These are phyloP conservation scores for Colletotrichum lindemuthianum DNA, from an alignment of 2,329 filamentous ascomycete genomes.

Conservation along the genomic window DNA sequence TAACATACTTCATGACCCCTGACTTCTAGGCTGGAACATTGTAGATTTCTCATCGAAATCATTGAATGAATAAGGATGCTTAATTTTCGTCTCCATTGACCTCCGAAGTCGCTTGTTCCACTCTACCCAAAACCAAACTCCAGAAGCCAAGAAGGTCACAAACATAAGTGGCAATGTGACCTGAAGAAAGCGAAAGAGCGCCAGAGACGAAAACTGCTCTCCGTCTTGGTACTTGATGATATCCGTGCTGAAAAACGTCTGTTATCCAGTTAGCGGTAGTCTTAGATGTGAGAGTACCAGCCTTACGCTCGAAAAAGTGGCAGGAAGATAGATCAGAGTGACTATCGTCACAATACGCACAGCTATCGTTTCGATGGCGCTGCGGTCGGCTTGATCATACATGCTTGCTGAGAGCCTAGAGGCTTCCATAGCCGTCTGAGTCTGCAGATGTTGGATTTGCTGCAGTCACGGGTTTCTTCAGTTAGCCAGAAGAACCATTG, in stretches of 20 bases:
- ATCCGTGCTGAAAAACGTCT: constrained; percentile 30
- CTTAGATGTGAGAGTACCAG: neutral
- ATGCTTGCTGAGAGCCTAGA: constrained; percentile 37
- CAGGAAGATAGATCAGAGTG: constrained; percentile 39
- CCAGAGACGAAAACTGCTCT: constrained; percentile 2
- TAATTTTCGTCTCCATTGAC: neutral
- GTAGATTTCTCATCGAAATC: too few relatives aligned
- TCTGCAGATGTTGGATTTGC: constrained; percentile 47
- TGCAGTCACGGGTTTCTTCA: too few relatives aligned
- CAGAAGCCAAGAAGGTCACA: constrained; percentile 10
- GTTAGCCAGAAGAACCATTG: too few relatives aligned
- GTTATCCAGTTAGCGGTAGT: neutral
- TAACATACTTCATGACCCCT: too few relatives aligned
- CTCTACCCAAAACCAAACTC: constrained; percentile 16
- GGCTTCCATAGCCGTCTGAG: constrained; percentile 39
- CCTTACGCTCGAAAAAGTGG: constrained; percentile 36
- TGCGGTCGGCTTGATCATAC: constrained; percentile 42
- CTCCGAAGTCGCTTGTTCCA: neutral
- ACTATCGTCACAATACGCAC: constrained; percentile 43
- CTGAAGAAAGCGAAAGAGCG: constrained; percentile 9
- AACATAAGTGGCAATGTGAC: constrained; percentile 23
- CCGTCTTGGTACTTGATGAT: constrained; percentile 10
- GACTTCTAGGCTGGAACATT: too few relatives aligned
- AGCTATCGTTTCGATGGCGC: constrained; percentile 41
- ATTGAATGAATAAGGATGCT: neutral